Conservation (phyloP, 106 monocot genomes). For the Phalaenopsis aphrodite region DNA sequence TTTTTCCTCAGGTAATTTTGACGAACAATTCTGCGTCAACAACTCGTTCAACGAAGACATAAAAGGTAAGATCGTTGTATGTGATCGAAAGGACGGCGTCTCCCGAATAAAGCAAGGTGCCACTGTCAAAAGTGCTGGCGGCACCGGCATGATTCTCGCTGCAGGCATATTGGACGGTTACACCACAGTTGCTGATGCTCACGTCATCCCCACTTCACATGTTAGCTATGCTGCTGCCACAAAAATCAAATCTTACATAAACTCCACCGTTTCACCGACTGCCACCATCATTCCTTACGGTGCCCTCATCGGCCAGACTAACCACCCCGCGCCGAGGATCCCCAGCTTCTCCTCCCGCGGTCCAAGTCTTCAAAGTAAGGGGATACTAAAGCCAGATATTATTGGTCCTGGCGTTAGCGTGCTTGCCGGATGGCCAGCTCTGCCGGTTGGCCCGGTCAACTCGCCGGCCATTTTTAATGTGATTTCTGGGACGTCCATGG, state of each 20-base stretch:
- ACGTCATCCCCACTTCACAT: constrained; percentile 22
- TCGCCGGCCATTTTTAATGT: not conserved
- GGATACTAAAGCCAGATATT: constrained; percentile 12
- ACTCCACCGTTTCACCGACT: not conserved
- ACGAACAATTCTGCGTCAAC: not conserved
- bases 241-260: constrained; percentile 20
- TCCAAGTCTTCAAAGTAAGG: not conserved
- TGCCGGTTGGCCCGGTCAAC: not conserved
- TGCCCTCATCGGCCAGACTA: constrained; percentile 1
- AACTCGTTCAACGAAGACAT: constrained; percentile 14
- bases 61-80: constrained; percentile 34
- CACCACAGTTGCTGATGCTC: not conserved
- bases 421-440: constrained; percentile 10
- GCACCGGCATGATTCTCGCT: constrained; percentile 32
- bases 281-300: constrained; percentile 31
- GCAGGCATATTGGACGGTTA: not conserved
- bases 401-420: constrained; percentile 9
- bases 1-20: not conserved
- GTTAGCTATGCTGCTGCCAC: constrained; percentile 12
- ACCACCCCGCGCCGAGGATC: not conserved
- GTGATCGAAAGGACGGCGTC: not conserved
- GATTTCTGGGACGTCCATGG: constrained; percentile 18
- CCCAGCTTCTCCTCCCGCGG: constrained; percentile 14
- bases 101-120: constrained; percentile 5
- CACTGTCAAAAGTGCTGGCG: constrained; percentile 30